A percentile compares a stretch with the other conserved stretches of the same genome.
Conservation (phyloP, 495 filamentous ascomycete species). For the Astrocystis sublimbata region DNA sequence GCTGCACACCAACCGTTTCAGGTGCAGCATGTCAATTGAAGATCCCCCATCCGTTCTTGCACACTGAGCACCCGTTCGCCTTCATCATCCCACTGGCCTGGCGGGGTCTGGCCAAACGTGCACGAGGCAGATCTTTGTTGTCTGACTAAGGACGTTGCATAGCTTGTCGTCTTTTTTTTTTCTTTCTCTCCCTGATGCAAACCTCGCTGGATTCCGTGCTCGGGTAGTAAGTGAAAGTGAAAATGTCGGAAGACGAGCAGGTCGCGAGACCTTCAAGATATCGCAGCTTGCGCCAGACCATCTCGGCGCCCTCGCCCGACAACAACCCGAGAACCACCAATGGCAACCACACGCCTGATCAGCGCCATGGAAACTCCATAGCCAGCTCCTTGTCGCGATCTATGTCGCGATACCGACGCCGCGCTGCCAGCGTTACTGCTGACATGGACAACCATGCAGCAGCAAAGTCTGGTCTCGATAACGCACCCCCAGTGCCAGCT, state of each 20-base stretch:
- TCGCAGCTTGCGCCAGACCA: constrained; percentile 16
- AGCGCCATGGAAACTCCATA: constrained; percentile 18
- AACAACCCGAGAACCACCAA: not conserved
- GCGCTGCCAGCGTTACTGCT: constrained; percentile 25
- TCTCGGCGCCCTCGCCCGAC: not conserved
- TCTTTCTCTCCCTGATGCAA: not conserved
- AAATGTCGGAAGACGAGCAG: constrained; percentile 18
- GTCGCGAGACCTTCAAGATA: constrained; percentile 13
- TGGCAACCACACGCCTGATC: not conserved
- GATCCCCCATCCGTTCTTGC: not conserved
- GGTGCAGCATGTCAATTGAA: not conserved
- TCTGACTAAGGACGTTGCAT: not conserved
- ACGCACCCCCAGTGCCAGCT: constrained; percentile 36
- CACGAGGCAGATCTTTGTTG: not conserved
- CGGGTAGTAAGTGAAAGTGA: not conserved
- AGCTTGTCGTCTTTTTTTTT: not conserved
- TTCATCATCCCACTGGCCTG: not conserved
- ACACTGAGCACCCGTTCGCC: not conserved
- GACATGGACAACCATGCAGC: constrained; percentile 27
- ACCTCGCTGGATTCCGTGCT: not conserved
- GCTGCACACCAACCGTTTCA: not conserved
- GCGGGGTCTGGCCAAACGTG: not conserved
- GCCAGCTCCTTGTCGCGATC: constrained; percentile 49
- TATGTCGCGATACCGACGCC: constrained; percentile 61
- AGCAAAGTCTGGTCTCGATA: constrained; percentile 32